Evolutionary conservation across 164 flowering plant species (phyloP), one percentile per base, ranked within the genome.

Genomic region (Cinnamomum chago): DNA sequence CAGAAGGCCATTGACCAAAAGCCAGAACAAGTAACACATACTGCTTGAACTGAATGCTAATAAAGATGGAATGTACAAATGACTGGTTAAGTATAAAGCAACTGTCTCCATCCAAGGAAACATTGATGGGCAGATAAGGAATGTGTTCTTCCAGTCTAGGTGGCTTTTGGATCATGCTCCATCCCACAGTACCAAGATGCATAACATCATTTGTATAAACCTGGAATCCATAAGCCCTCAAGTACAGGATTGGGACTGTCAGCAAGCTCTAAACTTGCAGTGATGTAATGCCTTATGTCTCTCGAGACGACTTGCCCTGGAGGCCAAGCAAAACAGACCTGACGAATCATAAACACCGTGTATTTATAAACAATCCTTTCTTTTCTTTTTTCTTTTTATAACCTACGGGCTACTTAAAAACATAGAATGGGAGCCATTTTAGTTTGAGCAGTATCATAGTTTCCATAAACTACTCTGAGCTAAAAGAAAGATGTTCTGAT

Each of bases 401-500:
- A 30, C 33, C 60, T 18, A 3, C 2, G 60, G n/a, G n/a, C 20
- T 55, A 55, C 20, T 14, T 14, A 55, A 55, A 55, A 55, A 55
- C 60, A 55, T 55, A 55, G 60, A 55, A 14, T 55, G 20, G 17
- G 20, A 14, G 20, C 60, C 20, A 18, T 55, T 55, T 55, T 55
- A 55, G 18, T 15, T 12, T 5, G 28, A 67, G 69, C 20, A 27
- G 12, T 67, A 17, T 28, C n/a, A 27, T 18, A 28, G 67, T 64
- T 64, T 64, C 67, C 14, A 64, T 7, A 11, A 64, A 23, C 10
- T 30, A 67, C 30, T 67, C 69, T 13, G 3, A 25, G 30, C 18
- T 15, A 67, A 14, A 12, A 15, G 28, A 30, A 27, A 67, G 69
- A 33, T 65, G 79, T 85, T 85, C 86, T 90, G 75, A n/a, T 40